Evolutionary conservation across 768 basidiomycete species (phyloP).

Genomic region (Mycena pura): DNA sequence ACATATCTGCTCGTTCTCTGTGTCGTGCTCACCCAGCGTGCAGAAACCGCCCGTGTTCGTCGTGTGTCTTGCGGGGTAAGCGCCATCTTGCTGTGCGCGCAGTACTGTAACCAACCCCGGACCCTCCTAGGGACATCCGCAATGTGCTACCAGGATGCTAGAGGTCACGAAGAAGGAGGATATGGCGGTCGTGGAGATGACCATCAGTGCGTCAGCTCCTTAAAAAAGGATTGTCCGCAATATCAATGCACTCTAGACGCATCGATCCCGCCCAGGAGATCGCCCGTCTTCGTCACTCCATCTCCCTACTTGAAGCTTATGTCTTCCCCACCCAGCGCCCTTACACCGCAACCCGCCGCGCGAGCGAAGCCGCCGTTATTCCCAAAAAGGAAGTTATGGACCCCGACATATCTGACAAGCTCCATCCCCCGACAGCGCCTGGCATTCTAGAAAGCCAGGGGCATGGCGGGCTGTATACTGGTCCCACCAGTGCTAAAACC

Average conservation of each 20-base stretch:
- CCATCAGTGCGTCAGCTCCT: conserved; percentile 52
- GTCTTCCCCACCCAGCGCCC: conserved; percentile 53
- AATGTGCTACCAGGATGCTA: conserved; percentile 79
- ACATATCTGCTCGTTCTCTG: conserved; percentile 4
- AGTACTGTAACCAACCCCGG: conserved; percentile 18
- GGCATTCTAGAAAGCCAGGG: conserved; percentile 72
- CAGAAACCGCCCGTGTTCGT: conserved; percentile 89
- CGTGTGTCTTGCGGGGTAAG: conserved; percentile 82
- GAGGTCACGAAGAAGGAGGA: conserved; percentile 65
- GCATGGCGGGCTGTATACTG: conserved; percentile 75
- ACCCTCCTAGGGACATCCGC: conserved; percentile 70
- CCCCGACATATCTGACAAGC: conserved; percentile 52
- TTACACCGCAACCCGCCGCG: conserved; percentile 40
- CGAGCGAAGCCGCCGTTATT: conserved; percentile 46
- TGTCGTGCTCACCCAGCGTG: conserved; percentile 6
- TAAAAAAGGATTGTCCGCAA: conserved; percentile 22
- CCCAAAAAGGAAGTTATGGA: conserved; percentile 64
- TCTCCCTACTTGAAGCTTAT: conserved; percentile 70
- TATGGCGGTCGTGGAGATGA: conserved; percentile 64
- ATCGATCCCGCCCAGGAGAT: conserved; percentile 73
- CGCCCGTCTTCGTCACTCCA: conserved; percentile 69
- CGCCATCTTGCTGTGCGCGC: conserved; percentile 24
- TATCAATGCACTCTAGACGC: conserved; percentile 38
- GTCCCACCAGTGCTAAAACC: conserved; percentile 78
- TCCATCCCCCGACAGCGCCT: conserved; percentile 50